Percentiles rank a stretch among this genome's conserved stretches.
These are phyloP conservation scores for Plantago major DNA, from an alignment of 257 asterid genomes.

Conservation along the genomic window DNA sequence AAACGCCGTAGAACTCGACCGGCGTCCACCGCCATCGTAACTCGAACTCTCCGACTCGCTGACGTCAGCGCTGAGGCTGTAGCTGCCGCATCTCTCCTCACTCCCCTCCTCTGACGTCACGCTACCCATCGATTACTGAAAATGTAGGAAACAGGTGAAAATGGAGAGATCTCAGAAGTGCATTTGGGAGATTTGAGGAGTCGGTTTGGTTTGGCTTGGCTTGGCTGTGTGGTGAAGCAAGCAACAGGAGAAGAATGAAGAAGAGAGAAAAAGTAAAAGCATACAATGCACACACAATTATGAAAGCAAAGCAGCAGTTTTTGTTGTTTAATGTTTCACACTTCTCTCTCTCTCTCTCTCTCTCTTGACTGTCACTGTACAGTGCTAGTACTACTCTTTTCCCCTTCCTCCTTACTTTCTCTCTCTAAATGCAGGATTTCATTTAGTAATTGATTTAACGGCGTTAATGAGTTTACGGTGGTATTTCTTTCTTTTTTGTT, in stretches of 20 bases:
- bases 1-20: conserved; percentile 57
- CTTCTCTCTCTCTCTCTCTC: conserved; percentile 12
- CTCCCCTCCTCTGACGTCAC: conserved; percentile 81
- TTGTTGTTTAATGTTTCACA: not conserved
- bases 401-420: not conserved
- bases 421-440: too few relatives aligned
- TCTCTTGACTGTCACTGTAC: not conserved
- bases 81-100: conserved; percentile 82
- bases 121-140: conserved; percentile 46
- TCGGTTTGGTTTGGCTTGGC: too few relatives aligned
- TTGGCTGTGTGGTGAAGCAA: too few relatives aligned
- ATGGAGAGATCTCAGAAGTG: conserved; percentile 35
- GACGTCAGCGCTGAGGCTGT: conserved; percentile 86
- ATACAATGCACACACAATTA: conserved; percentile 20
- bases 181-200: conserved; percentile 16
- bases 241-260: conserved; percentile 22
- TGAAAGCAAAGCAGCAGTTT: conserved; percentile 35
- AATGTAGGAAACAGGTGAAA: not conserved
- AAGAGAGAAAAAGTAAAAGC: conserved; percentile 42
- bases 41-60: conserved; percentile 86
- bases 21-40: conserved; percentile 45
- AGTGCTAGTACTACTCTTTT: not conserved
- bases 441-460: too few relatives aligned
- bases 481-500: too few relatives aligned
- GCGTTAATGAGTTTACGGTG: too few relatives aligned